These are phyloP conservation scores for Cyathus striatus DNA, from an alignment of 768 basidiomycete species.

Conservation along the genomic window DNA sequence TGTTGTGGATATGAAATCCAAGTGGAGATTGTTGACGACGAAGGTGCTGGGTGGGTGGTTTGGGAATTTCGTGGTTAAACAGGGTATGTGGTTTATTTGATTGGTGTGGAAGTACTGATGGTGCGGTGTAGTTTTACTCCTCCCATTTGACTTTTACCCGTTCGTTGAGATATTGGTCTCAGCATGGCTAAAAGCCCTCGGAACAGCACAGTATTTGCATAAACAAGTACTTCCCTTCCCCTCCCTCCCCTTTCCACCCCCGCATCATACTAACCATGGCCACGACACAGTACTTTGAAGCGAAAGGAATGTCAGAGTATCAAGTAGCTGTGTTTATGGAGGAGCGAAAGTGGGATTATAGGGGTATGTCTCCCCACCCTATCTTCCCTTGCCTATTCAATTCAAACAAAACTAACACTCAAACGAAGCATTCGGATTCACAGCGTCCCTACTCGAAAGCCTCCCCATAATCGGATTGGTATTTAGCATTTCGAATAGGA, in stretches of 20 bases:
- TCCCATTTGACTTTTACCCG: slow-evolving; percentile 65
- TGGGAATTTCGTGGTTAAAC: slow-evolving; percentile 37
- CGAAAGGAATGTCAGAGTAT: slow-evolving; percentile 74
- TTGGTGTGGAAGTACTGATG: neutral
- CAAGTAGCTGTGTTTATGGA: slow-evolving; percentile 77
- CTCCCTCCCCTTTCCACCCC: too few species aligned
- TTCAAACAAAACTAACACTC: neutral
- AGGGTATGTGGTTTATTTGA: slow-evolving; percentile 32
- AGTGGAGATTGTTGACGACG: slow-evolving; percentile 21
- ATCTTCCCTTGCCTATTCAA: neutral
- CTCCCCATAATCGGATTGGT: slow-evolving; percentile 78
- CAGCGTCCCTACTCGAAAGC: slow-evolving; percentile 75
- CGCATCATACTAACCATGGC: neutral
- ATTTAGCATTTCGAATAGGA: slow-evolving; percentile 81
- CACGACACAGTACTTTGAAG: slow-evolving; percentile 64
- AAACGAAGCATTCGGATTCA: slow-evolving; percentile 76
- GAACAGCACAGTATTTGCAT: slow-evolving; percentile 67
- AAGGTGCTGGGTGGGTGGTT: slow-evolving; percentile 31
- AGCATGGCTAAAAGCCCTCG: slow-evolving; percentile 62
- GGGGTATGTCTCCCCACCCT: too few species aligned
- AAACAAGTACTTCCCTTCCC: slow-evolving; percentile 41
- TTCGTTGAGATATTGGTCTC: slow-evolving; percentile 57
- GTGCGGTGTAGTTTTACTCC: slow-evolving; percentile 40
- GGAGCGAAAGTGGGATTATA: slow-evolving; percentile 88
- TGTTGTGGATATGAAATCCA: slow-evolving; percentile 19